phyloP scores from a whole-genome alignment of 2,329 filamentous ascomycete genomes.

The Raffaelea deltoideospora region DNA sequence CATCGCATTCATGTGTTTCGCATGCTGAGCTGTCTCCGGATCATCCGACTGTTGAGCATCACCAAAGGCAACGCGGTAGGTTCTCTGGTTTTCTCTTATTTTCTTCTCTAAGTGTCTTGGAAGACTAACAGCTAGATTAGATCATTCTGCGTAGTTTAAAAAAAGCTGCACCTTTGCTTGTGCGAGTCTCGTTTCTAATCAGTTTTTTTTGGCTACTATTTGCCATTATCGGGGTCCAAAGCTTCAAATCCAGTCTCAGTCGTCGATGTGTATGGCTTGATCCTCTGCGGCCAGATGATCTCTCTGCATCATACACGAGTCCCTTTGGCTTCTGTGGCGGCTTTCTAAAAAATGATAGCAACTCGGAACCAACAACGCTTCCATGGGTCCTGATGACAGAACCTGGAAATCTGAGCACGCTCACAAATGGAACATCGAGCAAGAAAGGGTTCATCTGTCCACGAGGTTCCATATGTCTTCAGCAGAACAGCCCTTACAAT shows the following conservation, averaged over 20 bases:
- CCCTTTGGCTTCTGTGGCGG: constrained; percentile 74
- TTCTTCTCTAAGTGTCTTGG: not conserved
- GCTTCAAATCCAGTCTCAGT: constrained; percentile 73
- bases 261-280: constrained; percentile 69
- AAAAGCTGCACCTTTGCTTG: constrained; percentile 78
- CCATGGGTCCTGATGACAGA: constrained; percentile 49
- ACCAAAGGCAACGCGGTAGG: constrained; percentile 84
- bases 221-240: constrained; percentile 91
- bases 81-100: constrained; percentile 5
- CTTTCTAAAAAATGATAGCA: constrained; percentile 48
- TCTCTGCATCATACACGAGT: constrained; percentile 43
- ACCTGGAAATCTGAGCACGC: constrained; percentile 25
- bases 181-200: constrained; percentile 88
- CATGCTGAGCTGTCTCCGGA: constrained; percentile 92
- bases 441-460: constrained; percentile 86
- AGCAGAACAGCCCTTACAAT: constrained; percentile 65
- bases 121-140: constrained; percentile 21
- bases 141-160: constrained; percentile 92
- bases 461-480: constrained; percentile 64
- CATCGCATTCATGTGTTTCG: constrained; percentile 79
- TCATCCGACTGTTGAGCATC: constrained; percentile 75
- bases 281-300: constrained; percentile 38
- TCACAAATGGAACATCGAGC: constrained; percentile 31
- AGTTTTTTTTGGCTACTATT: constrained; percentile 97
- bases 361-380: constrained; percentile 19